A percentile compares a stretch with the other conserved stretches of the same genome.
Conservation (phyloP, 768 basidiomycete genomes). For the Phanerochaete carnosa region DNA sequence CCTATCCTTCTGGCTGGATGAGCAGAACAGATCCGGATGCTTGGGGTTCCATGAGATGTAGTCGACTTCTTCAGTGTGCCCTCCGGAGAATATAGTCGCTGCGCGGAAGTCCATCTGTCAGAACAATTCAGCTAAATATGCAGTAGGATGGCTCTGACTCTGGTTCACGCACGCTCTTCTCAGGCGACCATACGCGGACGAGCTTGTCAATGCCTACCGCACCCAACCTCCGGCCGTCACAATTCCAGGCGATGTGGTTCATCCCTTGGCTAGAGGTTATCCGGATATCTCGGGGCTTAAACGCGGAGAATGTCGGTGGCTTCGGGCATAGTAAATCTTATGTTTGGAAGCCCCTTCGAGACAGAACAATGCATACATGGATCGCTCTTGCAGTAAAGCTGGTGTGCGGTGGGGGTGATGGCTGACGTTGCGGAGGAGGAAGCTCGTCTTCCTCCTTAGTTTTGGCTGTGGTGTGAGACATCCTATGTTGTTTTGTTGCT, state of each 20-base stretch:
- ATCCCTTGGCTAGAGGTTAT: constrained; percentile 61
- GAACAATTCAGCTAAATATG: neutral
- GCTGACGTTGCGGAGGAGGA: constrained; percentile 41
- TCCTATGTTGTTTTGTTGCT: neutral
- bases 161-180: constrained; percentile 59
- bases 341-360: neutral
- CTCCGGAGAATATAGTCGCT: constrained; percentile 63
- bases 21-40: constrained; percentile 79
- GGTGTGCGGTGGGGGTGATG: constrained; percentile 70
- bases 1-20: constrained; percentile 73
- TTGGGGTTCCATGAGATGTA: constrained; percentile 84
- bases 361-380: constrained; percentile 52
- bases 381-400: constrained; percentile 68
- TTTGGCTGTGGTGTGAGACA: neutral
- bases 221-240: constrained; percentile 77
- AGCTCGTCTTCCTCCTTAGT: constrained; percentile 41
- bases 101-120: constrained; percentile 67
- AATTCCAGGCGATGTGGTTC: constrained; percentile 81
- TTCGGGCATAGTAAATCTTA: constrained; percentile 25
- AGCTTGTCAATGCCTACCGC: constrained; percentile 80
- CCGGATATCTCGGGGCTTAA: constrained; percentile 73
- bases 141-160: neutral
- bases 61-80: constrained; percentile 77
- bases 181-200: constrained; percentile 75
- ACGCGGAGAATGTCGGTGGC: constrained; percentile 78